Evolutionary conservation across 495 filamentous ascomycete genomes (phyloP), one percentile per base, ranked within the genome.

Genomic region (Amphirosellinia nigrospora): DNA sequence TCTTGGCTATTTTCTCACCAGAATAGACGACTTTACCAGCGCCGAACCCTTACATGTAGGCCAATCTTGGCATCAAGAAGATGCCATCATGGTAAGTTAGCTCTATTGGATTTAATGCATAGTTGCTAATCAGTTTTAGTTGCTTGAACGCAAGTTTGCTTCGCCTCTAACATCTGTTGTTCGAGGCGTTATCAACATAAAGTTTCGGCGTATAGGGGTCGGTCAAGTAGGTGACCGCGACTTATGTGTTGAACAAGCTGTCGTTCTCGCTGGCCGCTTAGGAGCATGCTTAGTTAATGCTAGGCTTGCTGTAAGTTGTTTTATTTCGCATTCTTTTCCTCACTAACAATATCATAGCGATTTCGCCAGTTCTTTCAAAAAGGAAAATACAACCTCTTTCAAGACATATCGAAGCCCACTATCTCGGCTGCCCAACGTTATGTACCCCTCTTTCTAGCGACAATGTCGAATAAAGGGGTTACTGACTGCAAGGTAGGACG

Each of bases 201-300:
- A 75, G 70, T 38, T 62, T 45, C 23, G 58, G 61, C 61, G 72
- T 43, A 9, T 43, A 43, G 38, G 50, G 30, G 19, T 69, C 68
- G 69, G 58, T 67, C 78, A 39, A 73, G 59, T 61, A 16, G 72
- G 70, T 65, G 71, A 77, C n/a, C 81, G 79, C 13, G 70, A 72
- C 15, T 52, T 70, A 34, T 84, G 82, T 45, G 69, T 75, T 19
- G 80, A 85, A 64, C 79, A 82, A 70, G 72, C 77, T 10, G 77
- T 84, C 21, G 72, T 62, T 1, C 58, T 84, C 53, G 77, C 74
- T 8, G 82, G 76, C 9, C 80, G 79, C 53, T 72, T 81, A 43
- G 83, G 80, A 8, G 75, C 79, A 34, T 72, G 81, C n/a, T 76
- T 86, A 52, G 72, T 82, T 43, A 78, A 82, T 46, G 74, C 80